Conservation (phyloP, 352 stramenopile species). For the Halophytophthora polymorphica region DNA sequence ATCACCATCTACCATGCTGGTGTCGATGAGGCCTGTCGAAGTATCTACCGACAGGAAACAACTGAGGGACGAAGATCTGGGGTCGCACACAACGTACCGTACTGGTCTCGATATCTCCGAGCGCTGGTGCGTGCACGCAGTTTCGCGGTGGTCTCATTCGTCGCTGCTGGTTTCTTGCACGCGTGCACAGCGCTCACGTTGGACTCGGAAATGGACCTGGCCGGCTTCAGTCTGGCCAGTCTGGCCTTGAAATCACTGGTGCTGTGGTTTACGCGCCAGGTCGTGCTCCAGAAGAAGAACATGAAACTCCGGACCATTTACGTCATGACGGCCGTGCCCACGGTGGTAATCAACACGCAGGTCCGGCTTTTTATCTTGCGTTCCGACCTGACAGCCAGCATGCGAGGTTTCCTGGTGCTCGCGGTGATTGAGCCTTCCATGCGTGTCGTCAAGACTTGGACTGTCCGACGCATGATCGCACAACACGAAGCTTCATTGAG, state of each 20-base stretch:
- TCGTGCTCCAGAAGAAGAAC: constrained; percentile 2
- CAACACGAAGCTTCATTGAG: neutral
- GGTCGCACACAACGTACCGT: too few species aligned
- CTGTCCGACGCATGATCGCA: neutral
- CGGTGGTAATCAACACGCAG: constrained; percentile 18
- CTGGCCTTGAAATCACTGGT: constrained; percentile 1
- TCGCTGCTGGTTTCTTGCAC: neutral
- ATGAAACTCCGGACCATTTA: constrained; percentile 8
- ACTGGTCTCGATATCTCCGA: too few species aligned
- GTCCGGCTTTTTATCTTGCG: constrained; percentile 10
- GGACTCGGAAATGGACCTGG: neutral
- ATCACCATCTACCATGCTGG: too few species aligned
- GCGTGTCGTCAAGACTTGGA: neutral
- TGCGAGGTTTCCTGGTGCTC: constrained; percentile 8
- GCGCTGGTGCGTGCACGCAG: too few species aligned
- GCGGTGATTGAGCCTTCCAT: constrained; percentile 9
- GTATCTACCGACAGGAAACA: too few species aligned
- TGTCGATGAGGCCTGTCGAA: too few species aligned
- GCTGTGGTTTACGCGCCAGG: neutral
- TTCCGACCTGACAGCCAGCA: neutral
- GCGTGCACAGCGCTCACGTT: neutral
- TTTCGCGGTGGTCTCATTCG: too few species aligned
- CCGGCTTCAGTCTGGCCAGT: neutral
- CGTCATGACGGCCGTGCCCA: constrained; percentile 10
- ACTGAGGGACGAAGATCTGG: too few species aligned